Evolutionary conservation across 139 green algal genomes (phyloP), one percentile per base, ranked within the genome.

Genomic region (Volvox africanus): DNA sequence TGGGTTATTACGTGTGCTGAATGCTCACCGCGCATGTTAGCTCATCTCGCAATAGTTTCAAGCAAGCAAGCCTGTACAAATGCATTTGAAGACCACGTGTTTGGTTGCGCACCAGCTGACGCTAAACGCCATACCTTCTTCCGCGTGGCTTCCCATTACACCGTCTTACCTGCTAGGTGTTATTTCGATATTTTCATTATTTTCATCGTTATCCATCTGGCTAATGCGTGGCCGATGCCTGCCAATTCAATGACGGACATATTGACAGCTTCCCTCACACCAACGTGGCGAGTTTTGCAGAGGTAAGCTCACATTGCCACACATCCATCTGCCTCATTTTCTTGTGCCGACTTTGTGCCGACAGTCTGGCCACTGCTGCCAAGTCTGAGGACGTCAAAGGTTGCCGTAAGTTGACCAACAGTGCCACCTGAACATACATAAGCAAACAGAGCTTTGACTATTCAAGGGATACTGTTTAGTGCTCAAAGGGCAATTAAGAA

Each of bases 41-140:
- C 91, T 92, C 91, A 11, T 94, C 92, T 0, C 82, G 81, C 33
- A 95, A 67, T 65, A 92, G 50, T 26, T 91, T 91, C 55, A 95
- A 91, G 68, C 93, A 93, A 18, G 62, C 24, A 9, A 95, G 71
- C 82, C 93, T 95, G 88, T 16, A 61, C 1, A 55, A 55, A 14
- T 9, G 44, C 44, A 55, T 55, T 55, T 55, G 9, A 55, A 55
- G 44, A 55, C 44, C 44, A 9, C 44, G 44, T 55, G 44, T 55
- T 55, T 55, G 44, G 44, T 55, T 55, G 44, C 44, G 44, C 44
- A 55, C 44, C 44, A 55, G 44, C 9, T 9, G 44, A 55, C 44
- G 44, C 44, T 55, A 5, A 55, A 55, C 44, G 44, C 44, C 5
- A 55, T 6, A 9, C 26, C 26, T 80, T 44, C 73, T 18, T 80